Conservation (phyloP, 228 moss, liverwort and hornwort genomes). For the Sphagnum fallax region DNA sequence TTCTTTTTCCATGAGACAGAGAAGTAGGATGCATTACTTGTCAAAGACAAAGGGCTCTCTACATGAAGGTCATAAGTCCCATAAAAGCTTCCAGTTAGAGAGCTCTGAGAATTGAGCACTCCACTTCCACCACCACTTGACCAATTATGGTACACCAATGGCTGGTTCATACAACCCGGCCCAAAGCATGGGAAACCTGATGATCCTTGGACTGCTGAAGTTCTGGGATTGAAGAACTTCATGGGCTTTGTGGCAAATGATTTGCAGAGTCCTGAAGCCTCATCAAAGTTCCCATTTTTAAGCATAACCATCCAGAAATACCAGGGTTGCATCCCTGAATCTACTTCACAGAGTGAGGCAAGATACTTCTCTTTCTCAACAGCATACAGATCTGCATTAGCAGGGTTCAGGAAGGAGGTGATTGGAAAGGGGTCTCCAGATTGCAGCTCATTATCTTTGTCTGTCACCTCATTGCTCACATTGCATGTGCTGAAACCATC, state of each 20-base stretch:
- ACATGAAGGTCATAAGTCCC: constrained; percentile 70
- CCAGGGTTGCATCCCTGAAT: constrained; percentile 32
- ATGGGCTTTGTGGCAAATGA: constrained; percentile 22
- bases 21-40: constrained; percentile 44
- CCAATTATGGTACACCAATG: constrained; percentile 46
- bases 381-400: constrained; percentile 57
- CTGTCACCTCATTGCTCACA: constrained; percentile 29
- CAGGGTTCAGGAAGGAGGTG: constrained; percentile 21
- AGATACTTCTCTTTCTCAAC: constrained; percentile 85
- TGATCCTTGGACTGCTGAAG: not conserved
- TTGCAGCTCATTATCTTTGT: constrained; percentile 51
- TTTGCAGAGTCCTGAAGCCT: constrained; percentile 48
- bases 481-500: constrained; percentile 4
- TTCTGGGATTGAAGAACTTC: not conserved
- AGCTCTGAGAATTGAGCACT: not conserved
- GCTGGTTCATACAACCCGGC: constrained; percentile 91
- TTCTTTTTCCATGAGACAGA: constrained; percentile 71
- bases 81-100: constrained; percentile 57
- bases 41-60: not conserved
- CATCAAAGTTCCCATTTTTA: constrained; percentile 84
- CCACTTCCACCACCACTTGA: constrained; percentile 8
- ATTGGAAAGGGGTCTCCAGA: constrained; percentile 61
- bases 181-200: constrained; percentile 75
- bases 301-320: constrained; percentile 97
- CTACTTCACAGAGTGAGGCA: constrained; percentile 45